Percentiles rank a stretch among this genome's conserved stretches.
Evolutionary conservation across 805 yeast species (phyloP).

Genomic region (Yarrowia sp.): DNA sequence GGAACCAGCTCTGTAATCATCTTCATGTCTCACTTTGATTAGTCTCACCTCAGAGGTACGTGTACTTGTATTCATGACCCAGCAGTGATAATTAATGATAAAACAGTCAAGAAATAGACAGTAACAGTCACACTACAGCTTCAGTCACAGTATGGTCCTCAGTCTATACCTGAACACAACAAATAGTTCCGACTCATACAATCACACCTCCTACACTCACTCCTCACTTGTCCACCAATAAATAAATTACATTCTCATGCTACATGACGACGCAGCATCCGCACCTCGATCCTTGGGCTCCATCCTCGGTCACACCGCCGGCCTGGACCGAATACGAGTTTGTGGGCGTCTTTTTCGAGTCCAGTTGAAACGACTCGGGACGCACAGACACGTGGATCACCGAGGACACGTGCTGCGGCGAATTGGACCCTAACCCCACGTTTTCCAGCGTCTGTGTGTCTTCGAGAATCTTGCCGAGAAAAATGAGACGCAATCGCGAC

Average conservation of each 20-base stretch:
- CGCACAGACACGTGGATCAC: conserved; percentile 49
- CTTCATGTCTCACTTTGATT: no score
- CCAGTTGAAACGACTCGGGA: conserved; percentile 47
- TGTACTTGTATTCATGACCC: no score
- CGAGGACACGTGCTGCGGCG: conserved; percentile 34
- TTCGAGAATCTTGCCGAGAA: conserved; percentile 48
- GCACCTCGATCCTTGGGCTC: neutral
- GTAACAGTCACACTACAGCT: no score
- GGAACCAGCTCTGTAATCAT: no score
- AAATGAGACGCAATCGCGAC: conserved; percentile 46
- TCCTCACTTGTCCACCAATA: neutral
- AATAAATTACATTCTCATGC: neutral
- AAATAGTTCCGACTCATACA: no score
- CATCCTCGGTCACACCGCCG: neutral
- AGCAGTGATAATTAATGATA: no score
- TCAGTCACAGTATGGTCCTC: no score
- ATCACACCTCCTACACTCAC: no score
- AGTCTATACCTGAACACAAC: no score
- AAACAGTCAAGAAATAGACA: no score
- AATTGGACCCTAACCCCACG: conserved; percentile 40
- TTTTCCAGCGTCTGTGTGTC: conserved; percentile 42
- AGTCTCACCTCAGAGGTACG: no score
- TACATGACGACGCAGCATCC: conserved; percentile 8
- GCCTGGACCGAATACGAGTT: conserved; percentile 9
- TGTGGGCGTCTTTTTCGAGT: conserved; percentile 20